Evolutionary conservation across 257 asterid genomes (phyloP), one percentile per base, ranked within the genome.

Genomic region (Misopates orontium): DNA sequence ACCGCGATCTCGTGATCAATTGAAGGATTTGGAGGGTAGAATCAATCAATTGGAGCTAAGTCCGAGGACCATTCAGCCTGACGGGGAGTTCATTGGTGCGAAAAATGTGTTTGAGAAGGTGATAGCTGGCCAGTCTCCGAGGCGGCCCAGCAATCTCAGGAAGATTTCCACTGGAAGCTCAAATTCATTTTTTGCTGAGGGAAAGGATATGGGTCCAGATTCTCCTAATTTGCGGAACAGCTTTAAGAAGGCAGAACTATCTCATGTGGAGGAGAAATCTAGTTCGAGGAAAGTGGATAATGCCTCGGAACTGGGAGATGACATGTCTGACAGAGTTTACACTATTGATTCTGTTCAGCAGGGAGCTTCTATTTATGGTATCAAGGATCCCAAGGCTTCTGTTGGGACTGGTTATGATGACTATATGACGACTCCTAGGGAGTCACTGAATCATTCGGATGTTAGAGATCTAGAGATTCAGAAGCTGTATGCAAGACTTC

Each of bases 401-500:
- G 73, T 71, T 70, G 85, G 78, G 56, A 50, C 72, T 17, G 53
- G 62, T 41, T 58, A 63, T 50, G 92, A 90, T 45, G 91, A 82
- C 58, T 84, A 68, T 75, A 62, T 77, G 68, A 56, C 66, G 41
- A 77, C 96, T 71, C 89, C 95, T 22, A 77, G 66, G 75, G 84
- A 73, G 48, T 71, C 87, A 3, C 63, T 71, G 19, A 62, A 75
- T 54, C 75, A 71, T 63, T 74, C 82, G 10, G 77, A 74, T 69
- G 65, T 67, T 61, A 81, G 74, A 66, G 95, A 90, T 70, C 77
- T 88, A 28, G 95, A 87, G 67, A 76, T 93, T 69, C 89, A 82
- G 73, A 90, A 90, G 89, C 79, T 93, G 73, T 86, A 93, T 74
- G 84, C 78, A 19, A 86, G 96, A 83, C 86, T 90, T 78, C 99